phyloP scores from a whole-genome alignment of 352 stramenopile species.

The Pythium periplocum region DNA sequence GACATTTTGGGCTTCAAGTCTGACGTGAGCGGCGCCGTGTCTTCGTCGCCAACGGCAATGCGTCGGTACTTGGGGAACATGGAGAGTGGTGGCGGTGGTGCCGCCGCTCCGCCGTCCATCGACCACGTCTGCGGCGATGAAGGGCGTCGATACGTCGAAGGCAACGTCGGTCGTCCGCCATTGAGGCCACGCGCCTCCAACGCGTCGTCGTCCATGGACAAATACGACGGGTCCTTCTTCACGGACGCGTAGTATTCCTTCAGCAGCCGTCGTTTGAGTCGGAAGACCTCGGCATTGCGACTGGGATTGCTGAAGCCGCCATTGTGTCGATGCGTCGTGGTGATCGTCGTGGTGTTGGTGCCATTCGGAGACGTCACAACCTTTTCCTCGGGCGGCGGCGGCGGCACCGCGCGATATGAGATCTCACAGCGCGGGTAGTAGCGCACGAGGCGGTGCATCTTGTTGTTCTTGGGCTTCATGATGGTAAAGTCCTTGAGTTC shows the following conservation, averaged over 20 bases:
- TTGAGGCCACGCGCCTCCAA: too few species aligned
- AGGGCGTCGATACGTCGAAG: slow-evolving; percentile 18
- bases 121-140: slow-evolving; percentile 11
- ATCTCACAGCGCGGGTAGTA: slow-evolving; percentile 69
- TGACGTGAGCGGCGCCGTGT: slow-evolving; percentile 36
- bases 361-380: slow-evolving; percentile 44
- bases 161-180: slow-evolving; percentile 1
- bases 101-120: not conserved
- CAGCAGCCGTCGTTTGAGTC: slow-evolving; percentile 58
- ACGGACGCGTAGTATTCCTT: slow-evolving; percentile 40
- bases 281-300: slow-evolving; percentile 60
- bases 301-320: slow-evolving; percentile 71
- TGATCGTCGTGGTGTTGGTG: slow-evolving; percentile 38
- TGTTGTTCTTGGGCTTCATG: slow-evolving; percentile 80
- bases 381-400: slow-evolving; percentile 45
- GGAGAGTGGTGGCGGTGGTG: slow-evolving; percentile 4
- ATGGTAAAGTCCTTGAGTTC: slow-evolving; percentile 80
- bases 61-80: slow-evolving; percentile 46
- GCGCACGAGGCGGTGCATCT: slow-evolving; percentile 62
- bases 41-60: slow-evolving; percentile 36
- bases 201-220: slow-evolving; percentile 12
- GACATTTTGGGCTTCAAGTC: slow-evolving; percentile 32
- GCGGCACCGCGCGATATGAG: slow-evolving; percentile 56
- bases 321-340: slow-evolving; percentile 51
- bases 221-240: slow-evolving; percentile 16